Base-by-base conservation (phyloP, 306 rosid genomes). In the Trifolium subterraneum region DNA sequence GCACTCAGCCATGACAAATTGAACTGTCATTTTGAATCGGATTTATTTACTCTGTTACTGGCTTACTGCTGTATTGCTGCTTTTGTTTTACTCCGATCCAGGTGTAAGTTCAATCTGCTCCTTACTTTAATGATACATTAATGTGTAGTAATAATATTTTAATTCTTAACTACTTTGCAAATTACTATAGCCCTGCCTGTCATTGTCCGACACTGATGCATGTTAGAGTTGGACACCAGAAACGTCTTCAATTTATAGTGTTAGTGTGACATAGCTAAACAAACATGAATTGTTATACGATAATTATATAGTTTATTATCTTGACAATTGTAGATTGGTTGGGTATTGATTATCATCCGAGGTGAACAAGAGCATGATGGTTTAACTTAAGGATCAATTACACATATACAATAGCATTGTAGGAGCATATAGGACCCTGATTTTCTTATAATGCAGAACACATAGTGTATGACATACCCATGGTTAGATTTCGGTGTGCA, bases 291-390 rank as follows among this genome's bases (percentile, higher is more conserved):
- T 42, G 27, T 44, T 44, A 45, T 0, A 25, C 14, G 1, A 8
- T 67, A 2, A 25, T 67, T 45, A 44, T 22, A 7, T 45, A 13
- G n/a, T 68, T 3, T 45, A 9, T 27, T 3, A 4, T 31, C 12
- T 48, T n/a, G n/a, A 4, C 22, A 25, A n/a, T 4, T 47, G 14
- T 47, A n/a, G 16, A n/a, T 47, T 45, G 15, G 15, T 66, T 42
- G 16, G 7, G 54, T 41, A 12, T 65, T 65, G 12, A 10, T 31
- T 29, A 68, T 45, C n/a, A 15, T 52, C 33, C 22, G 12, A 78
- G 71, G 12, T 55, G 65, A 68, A 64, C 47, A 33, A 42, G 68
- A 68, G 54, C 44, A 23, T 48, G 48, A 22, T 22, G 5, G 80
- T 87, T 71, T 68, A 36, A 50, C 50, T 14, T 48, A 44, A 55